Evolutionary conservation across 176 grass and related monocot genomes (phyloP), one percentile per base, ranked within the genome.

Genomic region (Zea mays): DNA sequence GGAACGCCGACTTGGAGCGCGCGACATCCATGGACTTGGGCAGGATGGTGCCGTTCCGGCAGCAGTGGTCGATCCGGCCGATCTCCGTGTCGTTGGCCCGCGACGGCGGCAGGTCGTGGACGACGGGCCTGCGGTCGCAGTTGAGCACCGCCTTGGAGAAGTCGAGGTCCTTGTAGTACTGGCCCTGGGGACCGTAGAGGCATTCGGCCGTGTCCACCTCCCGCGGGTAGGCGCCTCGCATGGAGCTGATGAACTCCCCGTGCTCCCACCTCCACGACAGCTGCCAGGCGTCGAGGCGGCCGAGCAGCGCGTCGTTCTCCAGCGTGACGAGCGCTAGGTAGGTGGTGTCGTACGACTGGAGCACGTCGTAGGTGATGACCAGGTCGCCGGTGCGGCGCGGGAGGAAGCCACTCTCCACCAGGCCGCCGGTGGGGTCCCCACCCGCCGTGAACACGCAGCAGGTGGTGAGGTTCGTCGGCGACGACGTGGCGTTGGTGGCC

Each of bases 11-110:
- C 62, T 60, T 72, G 77, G 86, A 82, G 58, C 85, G 90, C 67
- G 61, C 87, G 10, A 10, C 73, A 38, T 88, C 86, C 86, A 97
- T 90, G 78, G 72, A 46, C 68, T 76, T 86, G 49, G 93, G 93
- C 42, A 93, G 76, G 50, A 97, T 54, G 40, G 90, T 97, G 61
- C 93, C 93, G 59, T 97, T 97, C 51, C 93, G 69, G 77, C 93
- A 97, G 84, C 93, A 94, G 73, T 77, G 79, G 7, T 78, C 10
- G 67, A 94, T 72, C 66, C n/a, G 33, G 0, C 92, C 92, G 9
- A 86, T 75, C 27, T 41, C 68, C 2, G 20, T 37, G 86, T 94
- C 88, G 20, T 82, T 19, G 75, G 67, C 67, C 15, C 76, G 48
- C n/a, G 85, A 88, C 46, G 65, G 67, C 9, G 92, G 92, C 42